Evolutionary conservation across 2,329 filamentous ascomycete species (phyloP), one percentile per base, ranked within the genome.

Genomic region (Huntiella decipiens): DNA sequence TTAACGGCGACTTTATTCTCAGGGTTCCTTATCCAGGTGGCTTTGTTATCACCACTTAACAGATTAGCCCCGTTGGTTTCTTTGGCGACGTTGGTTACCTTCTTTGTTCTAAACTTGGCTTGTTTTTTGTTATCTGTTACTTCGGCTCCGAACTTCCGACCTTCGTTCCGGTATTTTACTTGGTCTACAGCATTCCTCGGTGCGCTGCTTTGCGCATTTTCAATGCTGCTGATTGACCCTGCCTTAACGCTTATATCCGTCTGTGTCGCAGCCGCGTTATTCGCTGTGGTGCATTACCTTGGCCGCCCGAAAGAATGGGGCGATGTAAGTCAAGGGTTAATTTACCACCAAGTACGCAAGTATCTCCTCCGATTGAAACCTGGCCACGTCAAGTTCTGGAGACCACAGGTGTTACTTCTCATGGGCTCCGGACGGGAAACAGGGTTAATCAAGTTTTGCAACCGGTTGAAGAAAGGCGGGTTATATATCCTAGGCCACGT

Each of bases 321-420:
- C 1, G 85, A 92, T 58, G 84, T 93, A 13, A 87, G 82, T 6
- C 85, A 93, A 55, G 87, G 83, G 54, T 64, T 93, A 50, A 92
- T 93, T 44, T 93, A 92, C 56, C 52, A 74, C 51, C 85, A 93
- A 63, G 84, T 92, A 11, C 73, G 85, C 50, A 93, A 93, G 55
- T 92, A 93, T 56, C 63, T 93, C 28, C 65, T 93, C 28, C 75
- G 84, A n/a, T 65, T 93, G 28, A 78, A 76, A 43, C 83, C 84
- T 33, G 85, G 93, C 54, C 85, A 93, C 57, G 86, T 93, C 60
- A 93, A 93, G 56, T 93, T 92, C 58, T 93, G 86, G 85, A 71
- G 85, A 44, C 85, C 85, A 0, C 85, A 92, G 52, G 87, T 93
- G 38, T 72, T 93, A 41, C 67, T 93, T 0, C 73, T 93, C 45